Conservation (phyloP, 163 green algal genomes). For the Chloromonas sp. region DNA sequence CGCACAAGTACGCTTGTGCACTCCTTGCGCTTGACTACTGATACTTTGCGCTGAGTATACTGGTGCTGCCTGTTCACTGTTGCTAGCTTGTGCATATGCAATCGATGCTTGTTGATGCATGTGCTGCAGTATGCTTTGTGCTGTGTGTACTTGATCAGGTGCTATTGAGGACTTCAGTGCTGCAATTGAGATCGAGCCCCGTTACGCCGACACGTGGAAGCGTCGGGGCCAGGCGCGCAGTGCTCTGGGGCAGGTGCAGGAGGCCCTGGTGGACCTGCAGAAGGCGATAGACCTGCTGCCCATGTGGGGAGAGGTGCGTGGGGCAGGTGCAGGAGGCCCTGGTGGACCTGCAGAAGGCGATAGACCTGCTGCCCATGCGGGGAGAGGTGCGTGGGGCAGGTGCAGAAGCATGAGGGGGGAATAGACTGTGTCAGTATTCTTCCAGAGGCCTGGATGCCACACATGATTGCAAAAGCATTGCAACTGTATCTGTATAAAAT, state of each 20-base stretch:
- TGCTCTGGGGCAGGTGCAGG: constrained; percentile 57
- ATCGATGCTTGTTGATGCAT: neutral
- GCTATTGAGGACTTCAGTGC: constrained; percentile 65
- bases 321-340: constrained; percentile 39
- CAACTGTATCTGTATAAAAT: too few relatives aligned
- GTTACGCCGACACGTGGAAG: constrained; percentile 64
- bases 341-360: constrained; percentile 45
- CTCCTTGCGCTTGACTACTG: neutral
- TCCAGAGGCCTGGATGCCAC: too few relatives aligned
- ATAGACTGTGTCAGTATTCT: too few relatives aligned
- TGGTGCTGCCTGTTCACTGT: neutral
- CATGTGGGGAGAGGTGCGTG: constrained; percentile 1
- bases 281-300: constrained; percentile 35
- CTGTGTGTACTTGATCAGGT: neutral
- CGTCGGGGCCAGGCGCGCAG: constrained; percentile 67
- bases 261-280: constrained; percentile 53
- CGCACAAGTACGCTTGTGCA: too few relatives aligned
- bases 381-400: neutral
- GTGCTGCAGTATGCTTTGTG: neutral
- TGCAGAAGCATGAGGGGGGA: neutral
- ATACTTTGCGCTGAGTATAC: neutral
- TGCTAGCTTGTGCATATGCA: neutral
- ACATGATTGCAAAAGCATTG: too few relatives aligned
- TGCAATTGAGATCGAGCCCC: constrained; percentile 59
- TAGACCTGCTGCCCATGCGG: neutral